These are phyloP conservation scores for Dryadomyces quercus-mongolicae DNA, from an alignment of 2,329 filamentous ascomycete genomes.

Conservation along the genomic window DNA sequence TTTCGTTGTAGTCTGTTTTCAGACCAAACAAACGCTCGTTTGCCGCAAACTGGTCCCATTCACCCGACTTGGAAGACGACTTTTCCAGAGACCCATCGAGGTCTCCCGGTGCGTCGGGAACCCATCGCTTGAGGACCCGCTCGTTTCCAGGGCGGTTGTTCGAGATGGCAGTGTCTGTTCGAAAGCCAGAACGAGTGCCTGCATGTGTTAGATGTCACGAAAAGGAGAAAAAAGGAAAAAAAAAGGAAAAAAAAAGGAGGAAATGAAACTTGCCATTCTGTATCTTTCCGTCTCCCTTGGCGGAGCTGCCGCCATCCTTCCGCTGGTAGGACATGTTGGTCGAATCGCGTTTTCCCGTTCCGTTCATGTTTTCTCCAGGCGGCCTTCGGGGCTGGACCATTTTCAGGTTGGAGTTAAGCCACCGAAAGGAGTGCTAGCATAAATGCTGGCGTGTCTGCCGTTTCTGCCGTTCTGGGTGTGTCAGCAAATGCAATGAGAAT, in stretches of 20 bases:
- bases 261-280: slow-evolving; percentile 24
- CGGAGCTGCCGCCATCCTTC: slow-evolving; percentile 18
- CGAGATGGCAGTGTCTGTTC: slow-evolving; percentile 82
- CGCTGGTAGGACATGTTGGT: slow-evolving; percentile 21
- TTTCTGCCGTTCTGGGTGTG: neutral
- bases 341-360: slow-evolving; percentile 17
- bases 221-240: neutral
- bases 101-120: slow-evolving; percentile 51
- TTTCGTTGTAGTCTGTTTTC: slow-evolving; percentile 85
- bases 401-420: slow-evolving; percentile 16
- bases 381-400: slow-evolving; percentile 23
- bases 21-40: slow-evolving; percentile 83
- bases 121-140: slow-evolving; percentile 71
- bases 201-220: neutral
- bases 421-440: slow-evolving; percentile 16
- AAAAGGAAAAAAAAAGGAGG: neutral
- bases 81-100: slow-evolving; percentile 63
- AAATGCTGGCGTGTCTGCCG: slow-evolving; percentile 12
- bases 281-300: slow-evolving; percentile 23
- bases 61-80: slow-evolving; percentile 25
- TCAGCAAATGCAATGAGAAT: neutral
- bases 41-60: slow-evolving; percentile 89
- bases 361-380: slow-evolving; percentile 18
- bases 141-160: slow-evolving; percentile 57
- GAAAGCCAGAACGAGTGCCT: slow-evolving; percentile 62